A percentile compares a stretch with the other conserved stretches of the same genome.
phyloP scores from a whole-genome alignment of 1,139 yeast genomes.

The Hansenula anomala region DNA sequence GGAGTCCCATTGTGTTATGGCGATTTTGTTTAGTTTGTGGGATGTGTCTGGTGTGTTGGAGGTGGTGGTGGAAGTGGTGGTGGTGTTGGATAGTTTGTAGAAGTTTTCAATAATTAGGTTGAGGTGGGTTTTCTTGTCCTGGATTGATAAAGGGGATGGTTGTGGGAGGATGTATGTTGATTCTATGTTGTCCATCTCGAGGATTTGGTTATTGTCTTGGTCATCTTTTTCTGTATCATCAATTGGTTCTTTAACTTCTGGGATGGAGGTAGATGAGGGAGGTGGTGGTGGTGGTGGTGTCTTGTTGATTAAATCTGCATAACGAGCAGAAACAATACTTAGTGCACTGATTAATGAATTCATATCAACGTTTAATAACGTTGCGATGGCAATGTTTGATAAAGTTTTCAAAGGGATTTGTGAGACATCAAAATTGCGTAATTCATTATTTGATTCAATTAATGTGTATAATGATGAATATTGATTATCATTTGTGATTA shows the following conservation, averaged over 20 bases:
- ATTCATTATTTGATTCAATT: conserved; percentile 54
- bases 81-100: conserved; percentile 32
- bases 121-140: conserved; percentile 50
- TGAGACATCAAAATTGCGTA: conserved; percentile 65
- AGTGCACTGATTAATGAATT: conserved; percentile 61
- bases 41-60: conserved; percentile 18
- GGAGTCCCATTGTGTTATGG: conserved; percentile 59
- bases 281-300: conserved; percentile 9
- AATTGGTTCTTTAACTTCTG: conserved; percentile 14
- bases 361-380: conserved; percentile 49
- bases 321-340: conserved; percentile 62
- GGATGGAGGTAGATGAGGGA: neutral
- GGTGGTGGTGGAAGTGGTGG: too few species aligned
- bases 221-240: conserved; percentile 23
- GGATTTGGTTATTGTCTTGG: conserved; percentile 21
- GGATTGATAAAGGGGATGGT: conserved; percentile 44
- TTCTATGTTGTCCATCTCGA: conserved; percentile 37
- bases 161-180: conserved; percentile 54
- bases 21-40: conserved; percentile 45
- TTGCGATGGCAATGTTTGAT: conserved; percentile 60
- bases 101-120: conserved; percentile 50
- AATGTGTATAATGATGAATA: conserved; percentile 50
- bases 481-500: conserved; percentile 31
- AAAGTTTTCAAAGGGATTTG: conserved; percentile 62
- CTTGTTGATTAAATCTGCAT: conserved; percentile 34